Base-by-base conservation (phyloP, 176 grass and related monocot genomes). In the Elaeis guineensis region DNA sequence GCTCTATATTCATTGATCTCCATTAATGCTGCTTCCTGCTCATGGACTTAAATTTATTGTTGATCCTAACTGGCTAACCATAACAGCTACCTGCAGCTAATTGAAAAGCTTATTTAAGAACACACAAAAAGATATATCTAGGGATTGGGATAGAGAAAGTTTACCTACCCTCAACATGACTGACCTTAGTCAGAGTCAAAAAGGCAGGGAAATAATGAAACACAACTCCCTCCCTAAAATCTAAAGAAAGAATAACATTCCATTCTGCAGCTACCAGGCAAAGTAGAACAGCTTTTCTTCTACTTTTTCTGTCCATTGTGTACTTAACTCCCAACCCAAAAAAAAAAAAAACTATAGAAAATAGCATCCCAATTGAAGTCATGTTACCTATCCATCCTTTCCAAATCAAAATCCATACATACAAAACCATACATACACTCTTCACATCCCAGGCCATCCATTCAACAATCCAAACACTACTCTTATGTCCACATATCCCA, bases 241-340 rank as follows among this genome's bases (percentile, higher is more conserved):
- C 82, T 39, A 26, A 29, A 19, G 28, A n/a, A 14, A 19, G n/a
- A 17, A 19, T 61, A 76, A 85, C 82, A 85, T 85, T 85, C 82
- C 72, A 77, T 69, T 72, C 67, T 80, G 82, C 77, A 68, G 72
- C 76, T 72, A 53, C 66, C 49, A 29, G 58, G 25, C 26, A 19
- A 61, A 61, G 58, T 61, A 3, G 16, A 19, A 49, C 79, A 18
- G 55, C 51, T 79, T 79, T 79, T 72, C 65, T 75, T 70, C 71
- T 67, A 54, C 53, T 50, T 62, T 52, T 3, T 2, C 65, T 56
- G 19, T 58, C 30, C 30, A 17, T 62, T 48, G 11, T 72, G 74
- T 78, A 78, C 75, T 78, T 59, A 65, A 60, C 81, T 74, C 69
- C 73, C 81, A 44, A 44, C 54, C 15, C 48, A 51, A 20, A 6